phyloP scores from a whole-genome alignment of 371 early-diverging fungal species.

The Nematocida ironsii region DNA sequence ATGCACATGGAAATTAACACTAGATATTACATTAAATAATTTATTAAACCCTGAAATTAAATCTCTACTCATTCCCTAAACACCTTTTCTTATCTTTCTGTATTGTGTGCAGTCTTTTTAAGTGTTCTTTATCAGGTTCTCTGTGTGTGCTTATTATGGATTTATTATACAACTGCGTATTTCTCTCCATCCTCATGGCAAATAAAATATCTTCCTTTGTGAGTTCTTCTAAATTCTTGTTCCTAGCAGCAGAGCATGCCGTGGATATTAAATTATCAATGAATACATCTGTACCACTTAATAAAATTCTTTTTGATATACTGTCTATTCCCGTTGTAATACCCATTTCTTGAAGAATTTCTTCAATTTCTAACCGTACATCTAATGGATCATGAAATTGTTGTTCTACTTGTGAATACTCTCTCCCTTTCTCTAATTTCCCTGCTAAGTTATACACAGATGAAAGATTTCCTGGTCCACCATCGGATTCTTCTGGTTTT shows the following conservation, averaged over 20 bases:
- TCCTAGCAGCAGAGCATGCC: conserved; percentile 48
- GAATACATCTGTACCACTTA: conserved; percentile 48
- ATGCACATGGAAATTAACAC: no score
- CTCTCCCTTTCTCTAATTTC: conserved; percentile 21
- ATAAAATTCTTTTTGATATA: conserved; percentile 12
- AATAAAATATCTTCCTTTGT: conserved; percentile 54
- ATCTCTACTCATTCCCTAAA: conserved; percentile 4
- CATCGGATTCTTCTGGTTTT: not conserved
- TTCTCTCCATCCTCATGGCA: conserved; percentile 42
- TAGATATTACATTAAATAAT: no score
- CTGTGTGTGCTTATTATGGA: not conserved
- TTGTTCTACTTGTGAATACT: not conserved
- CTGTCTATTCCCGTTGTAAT: conserved; percentile 13
- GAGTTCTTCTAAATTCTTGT: conserved; percentile 26
- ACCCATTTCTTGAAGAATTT: conserved; percentile 51
- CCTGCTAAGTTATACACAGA: not conserved
- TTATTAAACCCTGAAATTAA: not conserved
- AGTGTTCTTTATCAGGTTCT: conserved; percentile 54
- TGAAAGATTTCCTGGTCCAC: not conserved
- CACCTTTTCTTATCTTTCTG: conserved; percentile 36
- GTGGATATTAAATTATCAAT: conserved; percentile 52
- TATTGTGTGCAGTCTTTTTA: conserved; percentile 31
- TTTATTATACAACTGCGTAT: conserved; percentile 38
- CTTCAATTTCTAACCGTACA: conserved; percentile 23
- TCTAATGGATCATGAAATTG: conserved; percentile 37